Conservation (phyloP, 345 rosid genomes). For the Populus tremula region DNA sequence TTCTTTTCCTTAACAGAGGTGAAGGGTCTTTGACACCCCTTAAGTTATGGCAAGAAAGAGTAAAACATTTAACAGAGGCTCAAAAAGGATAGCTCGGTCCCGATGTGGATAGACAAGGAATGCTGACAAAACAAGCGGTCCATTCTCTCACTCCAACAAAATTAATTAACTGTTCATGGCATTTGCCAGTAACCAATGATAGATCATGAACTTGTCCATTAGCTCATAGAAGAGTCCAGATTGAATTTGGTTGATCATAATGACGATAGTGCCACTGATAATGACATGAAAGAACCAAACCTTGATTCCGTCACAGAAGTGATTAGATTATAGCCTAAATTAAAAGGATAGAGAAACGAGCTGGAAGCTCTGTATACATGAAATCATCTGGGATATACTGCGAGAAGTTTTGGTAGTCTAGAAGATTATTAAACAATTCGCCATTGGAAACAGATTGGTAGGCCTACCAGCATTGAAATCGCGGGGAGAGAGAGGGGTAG, state of each 20-base stretch:
- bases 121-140: not conserved
- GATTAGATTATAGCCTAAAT: not conserved
- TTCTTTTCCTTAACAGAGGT: not conserved
- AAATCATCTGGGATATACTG: not conserved
- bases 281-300: not conserved
- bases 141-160: not conserved
- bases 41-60: not conserved
- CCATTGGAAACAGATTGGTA: not conserved
- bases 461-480: not conserved
- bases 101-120: not conserved
- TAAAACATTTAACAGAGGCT: not conserved
- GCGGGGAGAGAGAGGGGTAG: too few species aligned
- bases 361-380: not conserved
- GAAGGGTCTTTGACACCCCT: not conserved
- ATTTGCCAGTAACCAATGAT: not conserved
- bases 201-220: not conserved
- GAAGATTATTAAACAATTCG: not conserved
- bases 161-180: not conserved
- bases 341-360: not conserved
- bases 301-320: not conserved
- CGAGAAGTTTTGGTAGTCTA: not conserved
- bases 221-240: slow-evolving; percentile 12
- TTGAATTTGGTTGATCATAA: not conserved
- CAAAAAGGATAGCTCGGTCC: not conserved
- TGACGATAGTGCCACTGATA: not conserved